Percentiles rank a stretch among this genome's conserved stretches.
phyloP scores from a whole-genome alignment of 1,284 basidiomycete species.

The Cryptococcus neoformans region DNA sequence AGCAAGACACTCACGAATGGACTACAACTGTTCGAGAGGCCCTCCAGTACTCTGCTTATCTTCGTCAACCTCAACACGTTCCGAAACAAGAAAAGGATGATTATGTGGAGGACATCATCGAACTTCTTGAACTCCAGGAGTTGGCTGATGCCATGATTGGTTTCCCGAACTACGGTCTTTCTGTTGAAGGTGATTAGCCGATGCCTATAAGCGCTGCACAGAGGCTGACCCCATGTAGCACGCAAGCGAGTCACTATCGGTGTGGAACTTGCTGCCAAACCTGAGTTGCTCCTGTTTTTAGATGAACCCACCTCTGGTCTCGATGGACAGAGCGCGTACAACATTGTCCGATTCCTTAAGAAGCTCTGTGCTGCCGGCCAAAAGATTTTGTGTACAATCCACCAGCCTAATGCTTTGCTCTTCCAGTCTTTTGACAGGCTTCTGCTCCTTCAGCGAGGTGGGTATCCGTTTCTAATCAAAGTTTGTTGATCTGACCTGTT shows the following conservation, averaged over 20 bases:
- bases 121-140: conserved; percentile 54
- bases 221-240: conserved; percentile 36
- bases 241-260: conserved; percentile 61
- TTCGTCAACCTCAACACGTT: conserved; percentile 56
- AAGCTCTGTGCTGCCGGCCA: conserved; percentile 68
- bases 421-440: conserved; percentile 58
- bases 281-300: conserved; percentile 56
- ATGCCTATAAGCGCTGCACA: background rate
- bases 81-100: conserved; percentile 55
- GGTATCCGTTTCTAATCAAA: no score
- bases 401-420: conserved; percentile 54
- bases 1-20: conserved; percentile 78
- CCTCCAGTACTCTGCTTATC: conserved; percentile 58
- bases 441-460: conserved; percentile 49
- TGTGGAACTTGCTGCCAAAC: conserved; percentile 60
- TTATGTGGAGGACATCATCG: conserved; percentile 56
- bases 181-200: conserved; percentile 38
- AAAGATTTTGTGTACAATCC: conserved; percentile 50
- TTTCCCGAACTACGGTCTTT: conserved; percentile 54
- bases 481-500: background rate
- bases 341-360: conserved; percentile 52
- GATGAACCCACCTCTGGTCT: conserved; percentile 58
- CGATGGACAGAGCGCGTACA: conserved; percentile 59
- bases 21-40: conserved; percentile 65
- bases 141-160: conserved; percentile 54